These are phyloP conservation scores for Dactylellina haptotyla DNA, from an alignment of 2,329 filamentous ascomycete genomes.

Conservation along the genomic window DNA sequence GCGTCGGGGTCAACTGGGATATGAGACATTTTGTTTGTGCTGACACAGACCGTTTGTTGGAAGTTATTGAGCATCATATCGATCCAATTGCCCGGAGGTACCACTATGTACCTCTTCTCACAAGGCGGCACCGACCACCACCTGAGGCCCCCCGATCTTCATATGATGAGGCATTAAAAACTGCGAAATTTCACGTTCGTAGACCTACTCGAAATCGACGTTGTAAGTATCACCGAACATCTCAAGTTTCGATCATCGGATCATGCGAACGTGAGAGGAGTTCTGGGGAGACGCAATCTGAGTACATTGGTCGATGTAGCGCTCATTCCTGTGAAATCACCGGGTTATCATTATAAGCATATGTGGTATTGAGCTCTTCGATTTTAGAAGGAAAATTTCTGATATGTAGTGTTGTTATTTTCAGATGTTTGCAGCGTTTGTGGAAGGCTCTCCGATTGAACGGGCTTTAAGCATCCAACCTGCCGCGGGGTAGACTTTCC, in stretches of 20 bases:
- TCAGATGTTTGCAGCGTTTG: conserved; percentile 17
- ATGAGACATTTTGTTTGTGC: conserved; percentile 49
- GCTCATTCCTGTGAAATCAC: conserved; percentile 16
- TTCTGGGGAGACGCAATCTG: not conserved
- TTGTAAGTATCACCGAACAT: not conserved
- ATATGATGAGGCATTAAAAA: conserved; percentile 53
- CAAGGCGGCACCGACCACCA: conserved; percentile 17
- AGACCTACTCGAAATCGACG: not conserved
- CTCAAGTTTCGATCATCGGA: conserved; percentile 12
- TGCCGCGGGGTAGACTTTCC: conserved; percentile 50
- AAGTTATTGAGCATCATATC: not conserved
- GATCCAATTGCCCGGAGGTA: conserved; percentile 27
- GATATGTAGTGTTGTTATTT: conserved; percentile 20
- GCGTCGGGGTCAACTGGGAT: not conserved
- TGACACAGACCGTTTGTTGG: conserved; percentile 5
- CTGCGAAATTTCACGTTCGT: conserved; percentile 15
- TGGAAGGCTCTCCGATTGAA: conserved; percentile 47
- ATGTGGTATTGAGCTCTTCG: conserved; percentile 30
- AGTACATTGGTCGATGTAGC: not conserved
- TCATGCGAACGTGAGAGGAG: conserved; percentile 40
- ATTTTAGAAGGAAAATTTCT: conserved; percentile 7
- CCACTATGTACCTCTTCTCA: conserved; percentile 33
- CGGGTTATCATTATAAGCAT: conserved; percentile 1
- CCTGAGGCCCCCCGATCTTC: conserved; percentile 19
- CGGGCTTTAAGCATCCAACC: not conserved